Base-by-base conservation (phyloP, 2,329 filamentous ascomycete genomes). In the Hypoxylon sp. region DNA sequence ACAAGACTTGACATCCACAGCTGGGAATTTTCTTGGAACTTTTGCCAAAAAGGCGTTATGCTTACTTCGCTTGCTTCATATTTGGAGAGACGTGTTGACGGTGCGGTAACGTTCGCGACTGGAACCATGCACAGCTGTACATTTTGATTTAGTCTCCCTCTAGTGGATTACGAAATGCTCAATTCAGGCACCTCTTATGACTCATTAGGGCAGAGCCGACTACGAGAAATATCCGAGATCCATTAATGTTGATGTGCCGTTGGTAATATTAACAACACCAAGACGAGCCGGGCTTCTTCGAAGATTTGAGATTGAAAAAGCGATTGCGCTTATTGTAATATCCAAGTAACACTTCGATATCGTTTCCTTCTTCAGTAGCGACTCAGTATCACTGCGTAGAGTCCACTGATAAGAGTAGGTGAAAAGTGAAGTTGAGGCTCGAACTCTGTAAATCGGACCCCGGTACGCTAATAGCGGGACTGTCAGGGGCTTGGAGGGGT, bases 401-500 rank as follows among this genome's bases (percentile, higher is more conserved):
- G 18, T 5, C 1, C 1, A 38, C 18, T 18, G n/a, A 38, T 18
- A 18, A 38, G 16, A 38, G 16, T 6, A 18, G 36, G 3, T 40
- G 16, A 18, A 40, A 40, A 40, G 16, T 38, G 36, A 40, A 20
- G 16, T 26, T 45, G 46, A 50, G 46, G 24, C 46, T 50, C 28
- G 46, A 50, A 50, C 18, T 28, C 20, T 50, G 16, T n/a, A 22
- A 20, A 33, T 49, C 20, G 18, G 16, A 4, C 28, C 8, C n/a
- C 11, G 30, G n/a, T 32, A 50, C 26, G 28, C 46, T 30, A 30
- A 32, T 33, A 50, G 22, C 8, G n/a, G 26, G 30, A 12, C 16
- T 33, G 30, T n/a, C 32, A 52, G 49, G 32, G 49, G 32, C 30
- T 52, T 33, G 3, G 18, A 46, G 22, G 46, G n/a, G 36, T 28